A percentile compares a stretch with the other conserved stretches of the same genome.
Conservation (phyloP, 2,329 filamentous ascomycete species). For the Exophiala bonariae region DNA sequence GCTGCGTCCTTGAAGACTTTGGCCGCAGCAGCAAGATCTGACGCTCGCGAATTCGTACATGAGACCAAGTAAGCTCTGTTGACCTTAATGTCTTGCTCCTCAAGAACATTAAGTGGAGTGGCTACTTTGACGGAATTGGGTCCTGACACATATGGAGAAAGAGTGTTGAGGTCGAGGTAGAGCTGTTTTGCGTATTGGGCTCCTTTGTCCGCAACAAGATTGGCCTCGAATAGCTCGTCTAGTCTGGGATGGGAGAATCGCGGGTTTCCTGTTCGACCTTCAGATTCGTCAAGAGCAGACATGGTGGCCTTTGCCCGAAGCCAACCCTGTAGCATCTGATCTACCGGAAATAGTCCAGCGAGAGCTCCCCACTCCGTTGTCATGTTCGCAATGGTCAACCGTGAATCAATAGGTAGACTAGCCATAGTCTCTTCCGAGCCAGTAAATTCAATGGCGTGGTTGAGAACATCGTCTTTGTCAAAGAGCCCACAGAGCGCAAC, state of each 20-base stretch:
- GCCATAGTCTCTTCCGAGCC: slow-evolving; percentile 75
- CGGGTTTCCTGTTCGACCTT: slow-evolving; percentile 48
- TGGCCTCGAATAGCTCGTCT: slow-evolving; percentile 69
- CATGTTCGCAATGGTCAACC: slow-evolving; percentile 59
- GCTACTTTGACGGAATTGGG: slow-evolving; percentile 90
- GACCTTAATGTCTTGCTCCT: slow-evolving; percentile 70
- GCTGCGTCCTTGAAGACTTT: slow-evolving; percentile 80
- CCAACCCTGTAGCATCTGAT: slow-evolving; percentile 71
- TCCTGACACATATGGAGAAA: slow-evolving; percentile 81
- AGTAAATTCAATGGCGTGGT: slow-evolving; percentile 86
- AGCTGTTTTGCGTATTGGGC: slow-evolving; percentile 82
- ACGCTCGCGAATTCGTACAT: slow-evolving; percentile 83
- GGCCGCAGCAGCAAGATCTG: slow-evolving; percentile 79
- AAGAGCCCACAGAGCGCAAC: slow-evolving; percentile 84
- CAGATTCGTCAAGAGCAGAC: slow-evolving; percentile 58
- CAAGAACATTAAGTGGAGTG: slow-evolving; percentile 73
- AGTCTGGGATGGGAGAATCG: slow-evolving; percentile 73
- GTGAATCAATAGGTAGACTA: slow-evolving; percentile 70
- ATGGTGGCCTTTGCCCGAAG: slow-evolving; percentile 73
- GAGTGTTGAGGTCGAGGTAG: slow-evolving; percentile 77
- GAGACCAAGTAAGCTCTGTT: slow-evolving; percentile 85
- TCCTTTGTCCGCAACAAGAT: slow-evolving; percentile 68
- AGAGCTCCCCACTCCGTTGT: slow-evolving; percentile 45
- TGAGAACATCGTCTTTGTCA: slow-evolving; percentile 83
- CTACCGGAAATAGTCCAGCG: slow-evolving; percentile 77